Evolutionary conservation across 2,329 filamentous ascomycete species (phyloP), one percentile per base, ranked within the genome.

Genomic region (Phaeosphaeriaceae sp.): DNA sequence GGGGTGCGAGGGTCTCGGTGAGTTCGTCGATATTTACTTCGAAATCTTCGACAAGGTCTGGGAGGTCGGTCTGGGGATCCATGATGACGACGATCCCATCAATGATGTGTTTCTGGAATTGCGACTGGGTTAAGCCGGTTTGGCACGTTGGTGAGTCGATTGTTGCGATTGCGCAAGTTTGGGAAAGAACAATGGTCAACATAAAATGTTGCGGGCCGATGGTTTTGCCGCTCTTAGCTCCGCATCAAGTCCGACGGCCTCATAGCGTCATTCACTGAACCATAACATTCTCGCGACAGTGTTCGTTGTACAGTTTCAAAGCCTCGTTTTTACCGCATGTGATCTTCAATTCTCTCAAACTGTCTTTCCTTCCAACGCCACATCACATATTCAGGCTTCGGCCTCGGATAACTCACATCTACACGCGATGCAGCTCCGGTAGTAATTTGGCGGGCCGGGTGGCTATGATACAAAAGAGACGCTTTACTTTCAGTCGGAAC

Each of bases 11-110:
- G 3, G 86, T 83, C 36, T 89, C 86, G 73, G 96, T 88, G 48
- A 98, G 85, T 54, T 89, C 86, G 78, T 96, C 91, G 51, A 98
- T 86, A 74, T 93, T 88, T 66, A 87, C 85, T 65, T 92, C 89
- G 51, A 97, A 87, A 75, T 89, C 85, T 69, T 91, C 87, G 51
- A 96, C 82, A 51, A 91, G 85, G 27, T 89, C 86, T 10, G 84
- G 79, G 53, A 95, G 82, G 71, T 90, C 66, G 55, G 51, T 84
- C 63, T 79, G 63, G 17, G 80, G 75, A 41, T 87, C 85, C 85
- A 87, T 87, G 53, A 24, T 56, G 47, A 46, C 19, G 27, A 24
- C 10, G 6, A n/a, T 25, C 9, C 11, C 42, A 41, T 54, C 20
- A 13, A 42, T 48, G 53, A 41, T 24, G 42, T 15, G 24, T 48